These are phyloP conservation scores for Coelastrella sp. DNA, from an alignment of 139 green algal genomes.

Conservation along the genomic window DNA sequence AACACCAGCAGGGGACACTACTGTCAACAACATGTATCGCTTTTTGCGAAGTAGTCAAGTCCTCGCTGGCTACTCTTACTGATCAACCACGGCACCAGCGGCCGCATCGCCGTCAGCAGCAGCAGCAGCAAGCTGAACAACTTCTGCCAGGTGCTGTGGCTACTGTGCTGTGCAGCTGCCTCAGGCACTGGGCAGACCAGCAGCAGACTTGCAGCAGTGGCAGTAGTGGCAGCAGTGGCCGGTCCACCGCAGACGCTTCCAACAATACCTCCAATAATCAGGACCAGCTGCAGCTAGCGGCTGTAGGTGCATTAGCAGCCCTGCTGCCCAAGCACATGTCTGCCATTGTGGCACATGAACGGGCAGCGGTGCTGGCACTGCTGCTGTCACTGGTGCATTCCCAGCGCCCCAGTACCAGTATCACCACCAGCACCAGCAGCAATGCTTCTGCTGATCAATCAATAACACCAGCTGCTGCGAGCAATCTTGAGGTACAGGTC, in stretches of 20 bases:
- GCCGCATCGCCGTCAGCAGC: background rate
- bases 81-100: slow-evolving; percentile 2
- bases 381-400: slow-evolving; percentile 47
- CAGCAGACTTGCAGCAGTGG: background rate
- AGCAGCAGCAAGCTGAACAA: background rate
- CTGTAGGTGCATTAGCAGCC: background rate
- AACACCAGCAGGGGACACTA: background rate
- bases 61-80: background rate
- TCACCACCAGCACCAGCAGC: background rate
- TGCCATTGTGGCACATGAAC: background rate
- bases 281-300: background rate
- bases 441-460: background rate
- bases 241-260: background rate
- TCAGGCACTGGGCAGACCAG: slow-evolving; percentile 6
- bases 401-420: background rate
- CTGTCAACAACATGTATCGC: background rate
- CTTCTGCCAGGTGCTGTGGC: background rate
- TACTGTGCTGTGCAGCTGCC: slow-evolving; percentile 23
- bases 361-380: slow-evolving; percentile 16
- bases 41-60: background rate
- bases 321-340: slow-evolving; percentile 22
- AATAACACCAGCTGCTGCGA: background rate
- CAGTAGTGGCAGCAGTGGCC: background rate
- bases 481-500: background rate
- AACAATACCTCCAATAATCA: background rate